phyloP scores from a whole-genome alignment of 495 filamentous ascomycete genomes.

The Penicillium odoratum region DNA sequence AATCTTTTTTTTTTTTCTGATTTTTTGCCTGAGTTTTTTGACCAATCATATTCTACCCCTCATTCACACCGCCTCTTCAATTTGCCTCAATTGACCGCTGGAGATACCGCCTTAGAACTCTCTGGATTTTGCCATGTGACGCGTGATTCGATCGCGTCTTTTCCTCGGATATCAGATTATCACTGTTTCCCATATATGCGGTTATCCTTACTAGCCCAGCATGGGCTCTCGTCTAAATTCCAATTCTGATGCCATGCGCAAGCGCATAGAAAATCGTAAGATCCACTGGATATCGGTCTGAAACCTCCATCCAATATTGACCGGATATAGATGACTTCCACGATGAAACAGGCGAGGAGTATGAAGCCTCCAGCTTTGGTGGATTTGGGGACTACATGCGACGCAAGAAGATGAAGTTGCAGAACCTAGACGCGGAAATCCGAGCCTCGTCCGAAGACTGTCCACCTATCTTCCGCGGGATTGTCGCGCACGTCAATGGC shows the following conservation, averaged over 20 bases:
- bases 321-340: slow-evolving; percentile 53
- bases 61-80: slow-evolving; percentile 21
- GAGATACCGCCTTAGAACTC: slow-evolving; percentile 15
- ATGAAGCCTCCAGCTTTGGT: slow-evolving; percentile 81
- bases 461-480: slow-evolving; percentile 81
- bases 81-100: slow-evolving; percentile 25
- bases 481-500: slow-evolving; percentile 88
- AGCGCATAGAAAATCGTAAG: slow-evolving; percentile 73
- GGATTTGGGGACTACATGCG: slow-evolving; percentile 89
- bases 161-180: background rate
- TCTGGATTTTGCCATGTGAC: slow-evolving; percentile 24
- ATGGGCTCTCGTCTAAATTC: slow-evolving; percentile 82
- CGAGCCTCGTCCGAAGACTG: slow-evolving; percentile 65
- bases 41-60: slow-evolving; percentile 15
- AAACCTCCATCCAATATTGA: slow-evolving; percentile 13
- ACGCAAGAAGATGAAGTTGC: slow-evolving; percentile 92
- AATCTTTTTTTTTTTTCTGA: slow-evolving; percentile 26
- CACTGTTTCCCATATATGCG: slow-evolving; percentile 16
- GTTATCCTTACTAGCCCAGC: slow-evolving; percentile 30
- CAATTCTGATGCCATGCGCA: slow-evolving; percentile 75
- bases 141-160: slow-evolving; percentile 21
- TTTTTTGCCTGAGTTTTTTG: slow-evolving; percentile 15
- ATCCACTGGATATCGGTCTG: slow-evolving; percentile 11
- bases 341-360: slow-evolving; percentile 85
- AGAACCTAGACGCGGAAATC: slow-evolving; percentile 85